Evolutionary conservation across 116 monocot species (phyloP), one percentile per base, ranked within the genome.

Genomic region (Dioscorea cayenensis): DNA sequence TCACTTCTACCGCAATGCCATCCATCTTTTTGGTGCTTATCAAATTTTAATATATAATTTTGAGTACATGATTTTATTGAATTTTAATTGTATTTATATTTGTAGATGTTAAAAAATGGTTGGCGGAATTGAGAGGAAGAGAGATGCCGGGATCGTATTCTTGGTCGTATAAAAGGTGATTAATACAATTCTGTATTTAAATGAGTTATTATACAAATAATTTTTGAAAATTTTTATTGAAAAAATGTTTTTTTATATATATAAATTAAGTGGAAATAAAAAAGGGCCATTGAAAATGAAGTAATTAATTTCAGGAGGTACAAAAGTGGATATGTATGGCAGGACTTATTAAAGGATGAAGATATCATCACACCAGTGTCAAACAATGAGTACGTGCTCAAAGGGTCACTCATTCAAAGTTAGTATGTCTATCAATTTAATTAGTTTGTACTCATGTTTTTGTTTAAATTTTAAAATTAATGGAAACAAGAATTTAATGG

Each of bases 91-190:
- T 25, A 25, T 25, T 25, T 25, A 1, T 25, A 20, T 21, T 67
- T 36, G 43, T 73, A 91, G 91, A 91, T 79, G 91, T 91, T 38
- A 91, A 91, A 75, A 49, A 83, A 49, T 91, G 91, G 91, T 71
- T 91, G 12, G 76, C 81, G 71, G 85, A 85, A 65, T 20, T 87
- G 64, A 83, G 91, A 17, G 88, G 91, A 28, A 83, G 75, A 67
- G 80, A 83, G 25, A 79, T 87, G 81, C 78, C 85, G 38, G 81
- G 79, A 2, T 76, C 69, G 28, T 87, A 78, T 36, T 43, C 85
- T 8, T 91, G 91, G 91, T 85, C 91, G 3, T 91, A 83, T 66
- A 87, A 91, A 58, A 91, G 87, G 91, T 84, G 20, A 16, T 21
- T 7, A 20, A 20, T 27, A 62, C 3, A 0, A 62, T 62, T 21